phyloP scores from a whole-genome alignment of 331 rosid genomes.

The Erythrophleum ivorense region DNA sequence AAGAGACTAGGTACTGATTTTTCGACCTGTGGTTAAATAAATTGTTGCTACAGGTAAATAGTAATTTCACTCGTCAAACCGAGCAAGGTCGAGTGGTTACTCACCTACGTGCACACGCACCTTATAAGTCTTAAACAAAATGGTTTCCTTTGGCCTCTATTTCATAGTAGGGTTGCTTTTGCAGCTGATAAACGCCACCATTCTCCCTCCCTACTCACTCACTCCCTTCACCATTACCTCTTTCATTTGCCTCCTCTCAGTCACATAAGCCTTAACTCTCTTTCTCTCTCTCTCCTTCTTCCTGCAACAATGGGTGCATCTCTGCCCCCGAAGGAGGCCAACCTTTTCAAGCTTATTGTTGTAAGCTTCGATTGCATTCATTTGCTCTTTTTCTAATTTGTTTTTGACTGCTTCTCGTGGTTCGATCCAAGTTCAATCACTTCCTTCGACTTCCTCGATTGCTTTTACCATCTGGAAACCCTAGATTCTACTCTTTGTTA shows the following conservation, averaged over 20 bases:
- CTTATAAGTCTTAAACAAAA: neutral
- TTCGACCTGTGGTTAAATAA: neutral
- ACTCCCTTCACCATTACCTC: constrained; percentile 27
- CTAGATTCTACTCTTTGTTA: constrained; percentile 47
- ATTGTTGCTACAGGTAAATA: neutral
- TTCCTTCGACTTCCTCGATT: constrained; percentile 13
- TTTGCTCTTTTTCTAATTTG: neutral
- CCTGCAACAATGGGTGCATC: constrained; percentile 85
- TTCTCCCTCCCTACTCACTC: constrained; percentile 3
- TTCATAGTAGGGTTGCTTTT: constrained; percentile 61
- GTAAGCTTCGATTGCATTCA: constrained; percentile 43
- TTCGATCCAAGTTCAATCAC: constrained; percentile 46
- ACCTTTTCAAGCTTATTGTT: constrained; percentile 97
- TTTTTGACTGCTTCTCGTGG: constrained; percentile 8
- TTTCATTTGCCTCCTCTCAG: neutral
- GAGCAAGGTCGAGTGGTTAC: neutral
- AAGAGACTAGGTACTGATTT: too few relatives aligned
- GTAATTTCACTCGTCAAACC: neutral
- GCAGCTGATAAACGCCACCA: constrained; percentile 74
- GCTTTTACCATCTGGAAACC: constrained; percentile 48
- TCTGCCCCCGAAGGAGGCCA: constrained; percentile 90
- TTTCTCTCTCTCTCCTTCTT: constrained; percentile 3
- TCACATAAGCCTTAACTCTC: constrained; percentile 18
- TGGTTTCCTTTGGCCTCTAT: neutral
- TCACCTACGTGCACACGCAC: neutral